Percentiles rank a stretch among this genome's conserved stretches.
Conservation (phyloP, 2,329 filamentous ascomycete genomes). For the Alternaria sp. region DNA sequence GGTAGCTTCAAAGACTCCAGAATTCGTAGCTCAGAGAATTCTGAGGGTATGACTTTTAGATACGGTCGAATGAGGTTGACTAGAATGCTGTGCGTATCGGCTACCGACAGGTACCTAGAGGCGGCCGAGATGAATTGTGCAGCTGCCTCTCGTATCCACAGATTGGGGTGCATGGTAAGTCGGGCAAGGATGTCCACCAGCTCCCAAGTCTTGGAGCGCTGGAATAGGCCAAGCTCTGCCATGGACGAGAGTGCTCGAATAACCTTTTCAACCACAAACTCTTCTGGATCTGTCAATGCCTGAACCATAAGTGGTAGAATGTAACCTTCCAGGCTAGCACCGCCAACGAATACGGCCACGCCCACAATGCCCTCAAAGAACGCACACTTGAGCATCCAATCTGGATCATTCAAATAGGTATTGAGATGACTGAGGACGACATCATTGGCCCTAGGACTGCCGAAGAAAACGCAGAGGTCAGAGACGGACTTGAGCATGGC, state of each 20-base stretch:
- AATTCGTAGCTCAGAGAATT: conserved; percentile 76
- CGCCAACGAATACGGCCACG: conserved; percentile 89
- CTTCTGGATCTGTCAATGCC: conserved; percentile 89
- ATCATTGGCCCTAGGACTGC: conserved; percentile 89
- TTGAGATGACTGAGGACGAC: conserved; percentile 96
- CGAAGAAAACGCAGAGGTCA: conserved; percentile 93
- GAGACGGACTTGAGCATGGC: conserved; percentile 93
- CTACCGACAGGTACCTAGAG: conserved; percentile 76
- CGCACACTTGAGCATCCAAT: conserved; percentile 96
- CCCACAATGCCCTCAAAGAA: conserved; percentile 97
- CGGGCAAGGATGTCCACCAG: conserved; percentile 82
- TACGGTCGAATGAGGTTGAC: conserved; percentile 83
- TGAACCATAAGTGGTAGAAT: conserved; percentile 96
- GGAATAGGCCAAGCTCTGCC: conserved; percentile 86
- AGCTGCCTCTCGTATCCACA: conserved; percentile 93
- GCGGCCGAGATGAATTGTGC: conserved; percentile 83
- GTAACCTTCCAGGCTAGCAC: conserved; percentile 89
- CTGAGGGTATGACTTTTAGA: conserved; percentile 75
- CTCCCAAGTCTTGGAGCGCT: conserved; percentile 85
- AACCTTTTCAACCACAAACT: conserved; percentile 91
- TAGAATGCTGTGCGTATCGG: conserved; percentile 85
- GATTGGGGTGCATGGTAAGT: conserved; percentile 92
- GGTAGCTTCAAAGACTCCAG: conserved; percentile 87
- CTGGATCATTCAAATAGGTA: conserved; percentile 93
- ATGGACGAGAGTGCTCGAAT: conserved; percentile 88